Percentiles rank a stretch among this genome's conserved stretches.
phyloP scores from a whole-genome alignment of 2,329 filamentous ascomycete genomes.

The Colletotrichum karsti region DNA sequence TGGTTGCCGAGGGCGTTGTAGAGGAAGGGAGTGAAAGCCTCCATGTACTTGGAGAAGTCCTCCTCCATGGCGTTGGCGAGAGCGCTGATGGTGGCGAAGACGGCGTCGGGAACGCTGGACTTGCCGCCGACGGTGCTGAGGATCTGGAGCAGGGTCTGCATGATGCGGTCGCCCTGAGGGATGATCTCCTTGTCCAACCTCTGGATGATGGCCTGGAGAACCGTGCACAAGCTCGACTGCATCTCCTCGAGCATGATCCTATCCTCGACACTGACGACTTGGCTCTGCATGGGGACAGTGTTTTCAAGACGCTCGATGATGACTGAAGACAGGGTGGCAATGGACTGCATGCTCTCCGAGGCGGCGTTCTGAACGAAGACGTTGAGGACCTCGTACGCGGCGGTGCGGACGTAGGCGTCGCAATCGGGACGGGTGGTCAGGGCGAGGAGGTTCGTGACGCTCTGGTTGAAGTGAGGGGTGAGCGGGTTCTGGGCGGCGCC shows the following conservation, averaged over 20 bases:
- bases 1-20: constrained; percentile 96
- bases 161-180: constrained; percentile 91
- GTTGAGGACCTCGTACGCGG: constrained; percentile 96
- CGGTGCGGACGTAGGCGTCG: constrained; percentile 90
- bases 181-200: constrained; percentile 91
- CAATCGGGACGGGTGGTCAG: constrained; percentile 85
- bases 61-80: constrained; percentile 91
- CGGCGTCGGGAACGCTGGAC: constrained; percentile 92
- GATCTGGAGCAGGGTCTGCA: constrained; percentile 86
- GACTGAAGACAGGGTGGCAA: constrained; percentile 85
- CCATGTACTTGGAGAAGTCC: constrained; percentile 97
- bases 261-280: constrained; percentile 97
- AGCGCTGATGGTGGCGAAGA: constrained; percentile 93
- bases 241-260: constrained; percentile 96
- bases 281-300: constrained; percentile 86
- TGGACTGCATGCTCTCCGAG: constrained; percentile 81
- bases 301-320: constrained; percentile 91
- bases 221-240: constrained; percentile 93
- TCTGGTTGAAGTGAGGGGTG: constrained; percentile 92
- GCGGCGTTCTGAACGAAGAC: constrained; percentile 93
- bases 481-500: constrained; percentile 82
- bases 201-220: constrained; percentile 90
- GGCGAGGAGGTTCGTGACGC: constrained; percentile 83
- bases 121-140: constrained; percentile 81
- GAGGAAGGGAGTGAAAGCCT: constrained; percentile 89